Evolutionary conservation across 2,329 filamentous ascomycete species (phyloP).

Genomic region (Endocalyx cinctus): DNA sequence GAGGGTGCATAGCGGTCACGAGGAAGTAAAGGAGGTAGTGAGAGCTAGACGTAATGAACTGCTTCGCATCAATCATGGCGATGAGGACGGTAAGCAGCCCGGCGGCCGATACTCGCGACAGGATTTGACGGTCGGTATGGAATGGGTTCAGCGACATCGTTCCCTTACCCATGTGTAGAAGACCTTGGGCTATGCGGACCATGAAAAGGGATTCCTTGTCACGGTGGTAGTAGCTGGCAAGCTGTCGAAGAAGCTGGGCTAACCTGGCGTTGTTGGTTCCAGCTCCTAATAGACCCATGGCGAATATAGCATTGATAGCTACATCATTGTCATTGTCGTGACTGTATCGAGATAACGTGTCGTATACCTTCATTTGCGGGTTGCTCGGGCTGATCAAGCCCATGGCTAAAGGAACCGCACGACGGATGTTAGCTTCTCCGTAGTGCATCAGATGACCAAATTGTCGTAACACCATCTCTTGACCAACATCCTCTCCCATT

Average conservation of each 20-base stretch:
- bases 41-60: slow-evolving; percentile 61
- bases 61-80: slow-evolving; percentile 91
- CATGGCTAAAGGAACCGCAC: slow-evolving; percentile 93
- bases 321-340: slow-evolving; percentile 99
- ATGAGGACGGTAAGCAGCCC: slow-evolving; percentile 87
- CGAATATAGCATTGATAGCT: slow-evolving; percentile 96
- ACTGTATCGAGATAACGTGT: slow-evolving; percentile 93
- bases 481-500: slow-evolving; percentile 97
- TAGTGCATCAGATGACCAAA: slow-evolving; percentile 99
- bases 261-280: slow-evolving; percentile 97
- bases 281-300: slow-evolving; percentile 94
- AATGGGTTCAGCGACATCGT: slow-evolving; percentile 96
- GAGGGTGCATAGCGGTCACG: slow-evolving; percentile 92
- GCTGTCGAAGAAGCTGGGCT: slow-evolving; percentile 86
- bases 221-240: slow-evolving; percentile 97
- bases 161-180: slow-evolving; percentile 98
- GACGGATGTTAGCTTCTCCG: slow-evolving; percentile 93
- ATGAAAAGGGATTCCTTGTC: slow-evolving; percentile 97
- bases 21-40: slow-evolving; percentile 98
- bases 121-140: slow-evolving; percentile 94
- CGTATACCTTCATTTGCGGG: slow-evolving; percentile 99
- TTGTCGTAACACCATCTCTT: slow-evolving; percentile 97
- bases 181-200: slow-evolving; percentile 96
- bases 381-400: slow-evolving; percentile 95
- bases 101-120: slow-evolving; percentile 85